Evolutionary conservation across 139 green algal species (phyloP), one percentile per base, ranked within the genome.

Genomic region (Pseudopediastrum boryanum): DNA sequence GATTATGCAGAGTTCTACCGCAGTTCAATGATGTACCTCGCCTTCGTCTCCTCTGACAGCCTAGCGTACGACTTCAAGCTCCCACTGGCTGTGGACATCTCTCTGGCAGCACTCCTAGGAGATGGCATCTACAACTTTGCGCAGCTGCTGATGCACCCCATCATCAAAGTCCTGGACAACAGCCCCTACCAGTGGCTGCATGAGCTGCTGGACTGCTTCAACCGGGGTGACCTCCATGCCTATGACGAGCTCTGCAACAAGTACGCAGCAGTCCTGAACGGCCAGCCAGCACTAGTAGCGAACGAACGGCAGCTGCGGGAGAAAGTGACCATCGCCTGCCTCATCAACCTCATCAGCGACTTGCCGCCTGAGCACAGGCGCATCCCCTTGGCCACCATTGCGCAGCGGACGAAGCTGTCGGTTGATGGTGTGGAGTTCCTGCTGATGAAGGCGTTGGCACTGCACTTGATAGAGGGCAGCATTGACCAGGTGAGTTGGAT

Each of bases 121-220:
- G 93, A 99, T 44, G 85, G 92, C 79, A 83, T 99, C 29, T 99
- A 98, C 92, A 95, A 89, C 85, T 99, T 99, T 88, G 97, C 94
- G 2, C 95, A 99, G 92, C 92, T 99, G 66, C 85, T 99, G 62
- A 90, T 94, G 81, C 97, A 99, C 86, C 97, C 97, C 42, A 97
- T 99, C 54, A 85, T 98, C 31, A 82, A 56, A 19, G 73, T 83
- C 13, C 86, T 98, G 52, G 85, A 97, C 63, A 81, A 66, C 43
- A 89, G 75, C 16, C 74, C 83, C 10, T 82, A 91, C 71, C 78
- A 72, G 25, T 99, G 96, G 96, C 90, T 99, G 75, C 74, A 91
- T 31, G 91, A 98, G 59, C 76, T 99, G 63, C 88, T 99, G 48
- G 74, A 88, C 38, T 86, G 81, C 35, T 97, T 98, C 85, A 91